Base-by-base conservation (phyloP, 768 basidiomycete species). In the Chalciporus chontae region DNA sequence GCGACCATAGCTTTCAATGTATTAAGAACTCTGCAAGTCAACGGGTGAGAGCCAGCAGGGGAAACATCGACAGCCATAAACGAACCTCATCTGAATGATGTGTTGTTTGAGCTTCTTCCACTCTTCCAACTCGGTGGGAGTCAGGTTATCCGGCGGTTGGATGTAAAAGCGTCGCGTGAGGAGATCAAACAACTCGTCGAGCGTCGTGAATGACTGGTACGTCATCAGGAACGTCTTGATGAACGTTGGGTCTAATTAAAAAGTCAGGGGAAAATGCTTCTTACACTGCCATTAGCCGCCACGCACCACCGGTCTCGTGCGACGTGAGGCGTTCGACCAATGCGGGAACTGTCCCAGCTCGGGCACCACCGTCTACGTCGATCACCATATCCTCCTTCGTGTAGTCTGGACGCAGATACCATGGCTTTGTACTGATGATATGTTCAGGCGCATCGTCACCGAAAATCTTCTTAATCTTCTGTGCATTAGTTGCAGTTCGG, bases 221-320 rank as follows among this genome's bases (percentile, higher is more conserved):
- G 95, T 96, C 81, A 96, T 86, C 56, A 98, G 70, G 78, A 98
- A 98, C 1, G 94, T 85, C 64, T 86, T 85, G 66, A 78, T 88
- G 70, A 87, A 95, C 7, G 80, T 79, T 0, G 84, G 78, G 67
- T 96, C 88, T 87, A 44, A 34, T 58, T 50, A 19, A 47, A 24
- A 31, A 19, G 41, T 52, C 31, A 54, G 45, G 32, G 26, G 18
- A 42, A 5, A 18, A 49, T 51, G 15, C 37, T 39, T 36, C 15
- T 10, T 29, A 39, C 41, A 40, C 26, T 10, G 31, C 39, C 9
- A n/a, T 27, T 13, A n/a, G 40, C 8, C 32, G 40, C 8, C 32
- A 65, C 84, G 61, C 57, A 91, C 93, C 90, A 47, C 83, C 82
- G 59, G 85, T 81, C 54, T 94, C 92, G 62, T 99, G 95, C 14